These are phyloP conservation scores for Glonium stellatum DNA, from an alignment of 495 filamentous ascomycete species.

Conservation along the genomic window DNA sequence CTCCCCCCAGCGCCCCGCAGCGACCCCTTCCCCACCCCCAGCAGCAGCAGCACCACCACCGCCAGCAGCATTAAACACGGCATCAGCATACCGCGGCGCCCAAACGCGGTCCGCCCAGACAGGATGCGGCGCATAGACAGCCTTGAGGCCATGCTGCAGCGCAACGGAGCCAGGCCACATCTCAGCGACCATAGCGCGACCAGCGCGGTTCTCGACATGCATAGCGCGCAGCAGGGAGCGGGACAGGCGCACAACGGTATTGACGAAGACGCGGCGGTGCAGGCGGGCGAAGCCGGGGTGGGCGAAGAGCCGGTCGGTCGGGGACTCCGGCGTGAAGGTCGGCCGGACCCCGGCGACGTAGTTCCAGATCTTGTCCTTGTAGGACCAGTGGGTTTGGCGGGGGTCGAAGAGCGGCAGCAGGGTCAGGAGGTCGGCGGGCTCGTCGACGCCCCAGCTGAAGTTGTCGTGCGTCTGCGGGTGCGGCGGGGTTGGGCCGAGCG, in stretches of 20 bases:
- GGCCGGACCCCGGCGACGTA: constrained; percentile 46
- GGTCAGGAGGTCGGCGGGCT: constrained; percentile 69
- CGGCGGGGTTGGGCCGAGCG: constrained; percentile 53
- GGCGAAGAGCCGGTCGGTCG: constrained; percentile 27
- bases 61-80: constrained; percentile 55
- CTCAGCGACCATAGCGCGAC: constrained; percentile 59
- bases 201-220: constrained; percentile 51
- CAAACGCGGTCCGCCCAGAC: constrained; percentile 61
- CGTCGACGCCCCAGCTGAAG: constrained; percentile 66
- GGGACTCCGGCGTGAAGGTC: constrained; percentile 26
- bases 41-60: constrained; percentile 43
- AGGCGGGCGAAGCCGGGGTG: constrained; percentile 37
- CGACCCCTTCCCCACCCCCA: too few species aligned
- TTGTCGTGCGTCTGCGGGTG: constrained; percentile 50
- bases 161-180: constrained; percentile 62
- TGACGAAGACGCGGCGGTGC: constrained; percentile 58
- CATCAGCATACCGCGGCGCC: constrained; percentile 47
- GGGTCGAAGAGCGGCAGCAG: constrained; percentile 65
- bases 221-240: constrained; percentile 58
- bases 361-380: constrained; percentile 55
- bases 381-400: constrained; percentile 55
- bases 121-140: constrained; percentile 61
- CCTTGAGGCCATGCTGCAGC: constrained; percentile 65
- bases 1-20: too few species aligned
- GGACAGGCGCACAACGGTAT: constrained; percentile 58